These are phyloP conservation scores for Castanopsis chinensis DNA, from an alignment of 306 rosid species.

Conservation along the genomic window DNA sequence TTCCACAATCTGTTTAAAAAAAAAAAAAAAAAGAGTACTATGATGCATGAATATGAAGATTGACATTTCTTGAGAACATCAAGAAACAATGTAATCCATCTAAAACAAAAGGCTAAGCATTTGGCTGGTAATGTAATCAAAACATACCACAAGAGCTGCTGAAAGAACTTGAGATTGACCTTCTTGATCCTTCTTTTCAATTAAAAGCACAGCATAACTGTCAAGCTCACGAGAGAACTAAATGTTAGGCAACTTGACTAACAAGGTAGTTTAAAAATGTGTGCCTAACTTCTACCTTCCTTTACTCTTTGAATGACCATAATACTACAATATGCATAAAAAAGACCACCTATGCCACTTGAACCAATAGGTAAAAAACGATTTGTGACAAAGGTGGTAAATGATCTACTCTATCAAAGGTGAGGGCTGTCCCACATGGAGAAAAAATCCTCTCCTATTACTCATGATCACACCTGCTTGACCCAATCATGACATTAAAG, in stretches of 20 bases:
- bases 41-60: background rate
- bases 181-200: slow-evolving; percentile 77
- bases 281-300: background rate
- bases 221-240: slow-evolving; percentile 26
- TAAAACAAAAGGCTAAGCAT: background rate
- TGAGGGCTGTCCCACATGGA: background rate
- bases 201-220: slow-evolving; percentile 80
- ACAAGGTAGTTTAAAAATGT: background rate
- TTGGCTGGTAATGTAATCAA: slow-evolving; percentile 7
- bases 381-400: background rate
- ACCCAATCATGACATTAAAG: too few relatives aligned
- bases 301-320: background rate
- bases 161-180: slow-evolving; percentile 95
- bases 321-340: background rate
- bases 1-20: slow-evolving; percentile 56
- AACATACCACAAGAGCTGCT: slow-evolving; percentile 83
- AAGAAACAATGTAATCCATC: background rate
- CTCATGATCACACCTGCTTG: too few relatives aligned
- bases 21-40: background rate
- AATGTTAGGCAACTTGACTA: slow-evolving; percentile 22
- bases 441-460: background rate
- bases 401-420: background rate
- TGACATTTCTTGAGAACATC: background rate
- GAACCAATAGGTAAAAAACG: background rate
- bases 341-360: background rate